Base-by-base conservation (phyloP, 345 rosid genomes). In the Odontarrhena argentea region DNA sequence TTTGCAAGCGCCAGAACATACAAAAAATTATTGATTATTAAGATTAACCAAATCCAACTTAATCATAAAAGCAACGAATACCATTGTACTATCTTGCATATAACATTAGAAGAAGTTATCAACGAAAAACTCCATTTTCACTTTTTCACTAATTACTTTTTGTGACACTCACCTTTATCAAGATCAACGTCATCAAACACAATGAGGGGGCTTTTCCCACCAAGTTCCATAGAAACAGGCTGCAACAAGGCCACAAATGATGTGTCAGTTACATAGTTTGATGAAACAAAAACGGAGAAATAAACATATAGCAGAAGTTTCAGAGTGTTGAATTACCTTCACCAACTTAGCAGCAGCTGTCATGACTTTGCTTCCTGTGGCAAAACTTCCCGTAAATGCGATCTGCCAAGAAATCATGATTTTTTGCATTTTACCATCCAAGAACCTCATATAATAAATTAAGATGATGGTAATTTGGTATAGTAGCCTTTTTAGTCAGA, bases 131-230 rank as follows among this genome's bases (percentile, higher is more conserved):
- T 18, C 13, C n/a, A 37, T 40, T 25, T 15, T 45, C 15, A n/a
- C 22, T 56, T 8, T 18, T 18, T 18, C 22, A 18, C 22, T 18
- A 49, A 10, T 4, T 34, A 42, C 37, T 37, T 71, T 38, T 12
- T 45, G 28, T 24, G 22, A 57, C 60, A 65, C 82, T 52, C 46
- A 91, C 96, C 97, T 71, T 84, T 88, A 55, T 91, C 96, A 60
- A 93, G 85, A 76, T 93, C 94, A 66, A 86, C 89, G 72, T 93
- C 97, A 67, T 90, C 95, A 80, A 93, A 93, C 69, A 85, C 94
- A 77, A 93, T 69, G 52, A 93, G 82, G 36, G 98, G 96, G 68
- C 98, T 85, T 78, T 93, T 93, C 47, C 98, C 98, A 66, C 97
- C 97, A 42, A 93, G 88, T 79, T 93, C 98, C 87, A 93, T 68